Evolutionary conservation across 108 stramenopile species (phyloP), one percentile per base, ranked within the genome.

Genomic region (Conticribra guillardii): DNA sequence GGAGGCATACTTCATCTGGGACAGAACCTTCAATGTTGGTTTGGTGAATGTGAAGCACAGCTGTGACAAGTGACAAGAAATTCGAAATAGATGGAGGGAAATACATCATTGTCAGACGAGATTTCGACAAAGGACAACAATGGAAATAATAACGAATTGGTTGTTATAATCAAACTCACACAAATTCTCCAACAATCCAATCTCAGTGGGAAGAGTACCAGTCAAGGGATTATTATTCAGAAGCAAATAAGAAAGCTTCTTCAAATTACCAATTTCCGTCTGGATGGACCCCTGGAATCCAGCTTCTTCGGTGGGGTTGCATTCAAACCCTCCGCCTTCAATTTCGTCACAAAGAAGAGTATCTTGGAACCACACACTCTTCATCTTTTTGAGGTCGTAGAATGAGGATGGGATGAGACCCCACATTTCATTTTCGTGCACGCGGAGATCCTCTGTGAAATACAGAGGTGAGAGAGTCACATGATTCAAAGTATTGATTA

Each of bases 221-320:
- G 61, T 78, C n/a, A 85, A 64, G 33, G 57, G 78, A 52, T 83
- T 80, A 54, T 80, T 80, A 26, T 76, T 62, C 9, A 83, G 16
- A 21, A 62, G 4, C 16, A 83, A 30, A 32, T 72, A 46, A 26
- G 56, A 34, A 44, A 83, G 62, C 5, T 63, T 47, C 33, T 34
- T 57, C 56, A 69, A 16, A 44, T 72, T 55, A 0, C 84, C 84
- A 22, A 88, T 65, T 27, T 69, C 65, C 1, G 74, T 75, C 19
- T 64, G 68, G 34, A 87, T 69, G 9, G 68, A 54, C 21, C 82
- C 82, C 37, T 67, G 33, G 30, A 76, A 76, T 28, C 74, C 74
- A 30, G 26, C 52, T 30, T 67, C 57, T 17, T 37, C 27, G 18
- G 55, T 54, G 27, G 49, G 27, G 16, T 49, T 32, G 53, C 72